phyloP scores from a whole-genome alignment of 2,329 filamentous ascomycete species.

The Rhynchosporium graminicola region DNA sequence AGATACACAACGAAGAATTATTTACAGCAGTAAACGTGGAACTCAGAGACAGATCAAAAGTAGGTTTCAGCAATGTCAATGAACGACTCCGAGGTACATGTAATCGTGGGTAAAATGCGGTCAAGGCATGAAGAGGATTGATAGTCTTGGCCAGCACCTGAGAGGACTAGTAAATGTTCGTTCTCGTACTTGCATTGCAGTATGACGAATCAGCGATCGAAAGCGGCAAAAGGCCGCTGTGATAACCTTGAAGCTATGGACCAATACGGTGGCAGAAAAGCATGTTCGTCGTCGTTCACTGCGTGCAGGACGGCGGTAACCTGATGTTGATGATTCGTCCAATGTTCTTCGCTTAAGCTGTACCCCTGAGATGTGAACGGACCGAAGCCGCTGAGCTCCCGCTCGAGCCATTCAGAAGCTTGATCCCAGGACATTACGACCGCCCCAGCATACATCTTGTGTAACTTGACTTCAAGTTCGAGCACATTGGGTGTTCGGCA shows the following conservation, averaged over 20 bases:
- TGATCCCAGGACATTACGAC: constrained; percentile 7
- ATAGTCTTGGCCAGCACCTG: constrained; percentile 6
- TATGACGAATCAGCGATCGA: constrained; percentile 23
- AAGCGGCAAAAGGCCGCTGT: constrained; percentile 20
- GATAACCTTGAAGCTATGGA: constrained; percentile 14
- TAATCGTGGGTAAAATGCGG: constrained; percentile 2
- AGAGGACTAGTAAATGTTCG: constrained; percentile 9
- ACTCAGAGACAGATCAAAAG: neutral
- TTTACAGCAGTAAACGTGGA: neutral
- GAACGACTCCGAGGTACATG: neutral
- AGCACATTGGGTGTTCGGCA: too few species aligned
- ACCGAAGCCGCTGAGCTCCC: constrained; percentile 29
- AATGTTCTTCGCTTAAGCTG: constrained; percentile 21
- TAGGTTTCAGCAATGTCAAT: constrained; percentile 10
- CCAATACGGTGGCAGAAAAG: constrained; percentile 26
- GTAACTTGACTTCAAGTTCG: neutral
- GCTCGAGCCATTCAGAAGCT: constrained; percentile 16
- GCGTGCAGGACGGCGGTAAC: constrained; percentile 36
- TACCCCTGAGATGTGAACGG: constrained; percentile 23
- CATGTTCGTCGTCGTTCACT: constrained; percentile 16
- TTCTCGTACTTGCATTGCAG: neutral
- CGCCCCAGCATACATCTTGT: neutral
- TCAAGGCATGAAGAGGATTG: constrained; percentile 2
- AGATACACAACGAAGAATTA: neutral
- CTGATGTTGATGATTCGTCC: constrained; percentile 32